Evolutionary conservation across 1,284 basidiomycete species (phyloP), one percentile per base, ranked within the genome.

Genomic region (Malassezia japonica): DNA sequence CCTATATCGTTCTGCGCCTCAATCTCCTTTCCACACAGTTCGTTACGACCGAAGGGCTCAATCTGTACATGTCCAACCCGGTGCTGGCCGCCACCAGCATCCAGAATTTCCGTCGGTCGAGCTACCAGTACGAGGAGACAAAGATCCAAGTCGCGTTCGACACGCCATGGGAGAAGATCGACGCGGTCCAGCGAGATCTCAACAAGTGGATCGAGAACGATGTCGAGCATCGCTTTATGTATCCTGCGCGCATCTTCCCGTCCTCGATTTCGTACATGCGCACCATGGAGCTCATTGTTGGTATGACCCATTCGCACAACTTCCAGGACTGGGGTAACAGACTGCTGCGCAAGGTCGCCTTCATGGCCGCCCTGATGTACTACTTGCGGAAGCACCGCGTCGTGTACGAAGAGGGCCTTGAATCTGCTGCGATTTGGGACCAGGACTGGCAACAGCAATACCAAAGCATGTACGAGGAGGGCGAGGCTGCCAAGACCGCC

Each of bases 261-360:
- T 64, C 68, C 40, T 49, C 54, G 48, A 62, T 69, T 53, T 56
- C 62, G 34, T 65, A 63, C 55, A 67, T 65, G 67, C 62, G 64
- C 3, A 44, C 52, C 13, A 55, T 68, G 28, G 63, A 66, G 28
- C 63, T 61, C 47, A 69, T 66, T 6, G 61, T 68, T 28, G 66
- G 62, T 43, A 70, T 70, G 67, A 68, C 66, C 6, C 66, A 68
- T 36, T 50, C 66, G 38, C 62, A 62, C 45, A 70, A 66, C 23
- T 70, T 60, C 59, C 67, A 70, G 43, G 67, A 70, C 48, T 70
- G 67, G 67, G 67, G 67, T 15, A 61, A 58, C 9, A 54, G 66
- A 15, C 65, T 64, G 55, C 56, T 60, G 47, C 58, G 62, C 8
- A 60, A 62, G 41, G 67, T 62, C 21, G 65, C 65, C 20, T 70